phyloP scores from a whole-genome alignment of 148 eudicot species.

The Rhododendron williamsianum region DNA sequence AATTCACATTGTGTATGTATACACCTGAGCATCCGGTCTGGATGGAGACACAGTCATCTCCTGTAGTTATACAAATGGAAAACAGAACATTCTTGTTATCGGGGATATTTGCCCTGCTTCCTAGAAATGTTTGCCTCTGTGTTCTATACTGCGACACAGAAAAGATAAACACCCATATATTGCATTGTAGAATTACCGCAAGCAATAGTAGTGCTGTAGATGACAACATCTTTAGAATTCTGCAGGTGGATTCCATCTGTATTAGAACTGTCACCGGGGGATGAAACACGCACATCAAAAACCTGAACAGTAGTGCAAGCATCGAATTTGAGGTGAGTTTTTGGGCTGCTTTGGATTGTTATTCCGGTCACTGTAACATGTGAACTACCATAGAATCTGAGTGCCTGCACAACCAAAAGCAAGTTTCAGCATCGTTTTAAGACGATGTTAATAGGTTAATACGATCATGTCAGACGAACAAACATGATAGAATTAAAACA shows the following conservation, averaged over 20 bases:
- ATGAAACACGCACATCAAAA: conserved; percentile 43
- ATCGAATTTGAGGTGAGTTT: conserved; percentile 83
- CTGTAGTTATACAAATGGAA: conserved; percentile 25
- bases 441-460: not conserved
- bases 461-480: not conserved
- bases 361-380: conserved; percentile 89
- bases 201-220: conserved; percentile 61
- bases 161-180: not conserved
- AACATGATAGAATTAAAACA: not conserved
- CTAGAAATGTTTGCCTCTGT: not conserved
- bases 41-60: conserved; percentile 94
- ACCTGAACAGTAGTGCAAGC: conserved; percentile 63
- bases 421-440: too few relatives aligned
- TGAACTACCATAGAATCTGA: conserved; percentile 75
- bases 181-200: conserved; percentile 49
- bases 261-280: conserved; percentile 90
- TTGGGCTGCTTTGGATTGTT: conserved; percentile 82
- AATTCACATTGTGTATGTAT: conserved; percentile 64
- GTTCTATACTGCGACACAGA: not conserved
- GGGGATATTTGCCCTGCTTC: not conserved
- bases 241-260: conserved; percentile 94
- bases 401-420: conserved; percentile 49
- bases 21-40: conserved; percentile 85
- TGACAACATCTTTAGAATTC: conserved; percentile 69
- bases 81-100: not conserved